Percentiles rank a stretch among this genome's conserved stretches.
These are phyloP conservation scores for Malus domestica DNA, from an alignment of 306 rosid genomes.

Conservation along the genomic window ASM211411v1 NC_041792.1:8703001-8703500, in stretches of 20 bases:
- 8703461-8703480: conserved; percentile 62
- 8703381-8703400: conserved; percentile 66
- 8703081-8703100: too few species aligned
- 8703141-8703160: background rate
- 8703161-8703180: background rate
- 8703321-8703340: background rate
- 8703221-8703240: background rate
- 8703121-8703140: background rate
- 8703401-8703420: conserved; percentile 88
- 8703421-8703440: conserved; percentile 84
- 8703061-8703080: background rate
- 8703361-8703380: conserved; percentile 32
- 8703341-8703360: background rate
- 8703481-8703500: conserved; percentile 61
- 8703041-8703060: conserved; percentile 13
- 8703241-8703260: background rate
- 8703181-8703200: background rate
- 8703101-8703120: background rate
- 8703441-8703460: conserved; percentile 60
- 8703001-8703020: background rate
- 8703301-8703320: background rate
- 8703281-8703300: background rate
- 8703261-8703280: background rate
- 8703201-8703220: background rate
- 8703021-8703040: background rate